Evolutionary conservation across 495 filamentous ascomycete species (phyloP), one percentile per base, ranked within the genome.

Genomic region (Talaromyces proteolyticus): DNA sequence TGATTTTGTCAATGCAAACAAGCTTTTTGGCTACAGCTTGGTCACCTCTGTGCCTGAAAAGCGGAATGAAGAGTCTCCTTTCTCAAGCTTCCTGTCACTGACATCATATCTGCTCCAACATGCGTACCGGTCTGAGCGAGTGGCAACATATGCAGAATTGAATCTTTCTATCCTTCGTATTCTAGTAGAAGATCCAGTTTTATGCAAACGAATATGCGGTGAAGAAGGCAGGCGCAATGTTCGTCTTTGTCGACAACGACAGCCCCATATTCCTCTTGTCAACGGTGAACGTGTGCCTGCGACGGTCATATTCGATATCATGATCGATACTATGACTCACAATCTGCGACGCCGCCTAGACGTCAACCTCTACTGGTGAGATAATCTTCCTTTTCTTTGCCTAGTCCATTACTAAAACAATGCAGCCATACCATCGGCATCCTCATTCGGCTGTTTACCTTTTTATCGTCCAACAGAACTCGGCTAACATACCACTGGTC

Each of bases 51-150:
- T 70, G 5, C 58, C 80, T 1, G 77, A 83, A 25, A 75, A 78
- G 25, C 87, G 87, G 58, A 78, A 75, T 34, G 73, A 84, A 42
- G 83, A 94, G 57, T 74, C 85, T 2, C 88, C 93, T 0, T 85
- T 98, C 50, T 80, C 84, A 16, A 78, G 78, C 54, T 94, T 93
- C 64, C 72, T 97, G 37, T 97, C 94, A 0, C 67, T 96, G 19
- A 87, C 87, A 5, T 96, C 92, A 3, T 98, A 97, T 64, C 76
- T 97, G 21, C 76, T 95, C 23, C 91, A 95, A 52, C 93, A 98
- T 62, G 91, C 93, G 2, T 87, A 96, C 62, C 82, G 91, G 7
- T 93, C 92, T 5, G 56, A 73, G 34, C 78, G 92, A 46, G 77
- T 89, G 12, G 80, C 86, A 3, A 75, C 86, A 41, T 98, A 98